Percentiles rank a stretch among this genome's conserved stretches.
Evolutionary conservation across 164 flowering plant genomes (phyloP).

Genomic region (Buxus sempervirens): DNA sequence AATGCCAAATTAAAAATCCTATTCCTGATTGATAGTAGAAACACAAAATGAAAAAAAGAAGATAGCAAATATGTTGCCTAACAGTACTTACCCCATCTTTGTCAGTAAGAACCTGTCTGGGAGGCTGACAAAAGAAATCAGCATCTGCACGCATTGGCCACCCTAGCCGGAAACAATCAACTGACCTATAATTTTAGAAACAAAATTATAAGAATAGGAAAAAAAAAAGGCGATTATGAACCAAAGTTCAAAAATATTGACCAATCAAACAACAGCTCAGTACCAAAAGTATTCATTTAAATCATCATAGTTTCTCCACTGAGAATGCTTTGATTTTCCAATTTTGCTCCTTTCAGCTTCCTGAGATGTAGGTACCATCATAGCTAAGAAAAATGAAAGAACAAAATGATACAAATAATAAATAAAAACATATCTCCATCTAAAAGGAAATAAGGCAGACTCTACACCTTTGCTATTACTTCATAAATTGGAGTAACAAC

Average conservation of each 20-base stretch:
- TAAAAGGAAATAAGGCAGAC: background rate
- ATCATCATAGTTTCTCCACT: slow-evolving; percentile 99
- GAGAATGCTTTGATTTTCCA: slow-evolving; percentile 89
- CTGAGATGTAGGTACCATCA: slow-evolving; percentile 31
- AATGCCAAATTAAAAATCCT: background rate
- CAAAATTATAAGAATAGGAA: too few relatives aligned
- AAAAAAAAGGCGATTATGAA: slow-evolving; percentile 1
- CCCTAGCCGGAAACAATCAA: slow-evolving; percentile 89
- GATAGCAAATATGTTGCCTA: background rate
- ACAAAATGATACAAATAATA: background rate
- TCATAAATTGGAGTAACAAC: slow-evolving; percentile 95
- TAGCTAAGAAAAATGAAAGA: background rate
- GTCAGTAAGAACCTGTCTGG: slow-evolving; percentile 25
- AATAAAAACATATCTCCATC: background rate
- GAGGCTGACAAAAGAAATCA: slow-evolving; percentile 70
- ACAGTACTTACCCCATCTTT: slow-evolving; percentile 50
- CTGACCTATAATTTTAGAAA: slow-evolving; percentile 58
- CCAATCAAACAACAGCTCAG: background rate
- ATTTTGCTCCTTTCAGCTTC: slow-evolving; percentile 80
- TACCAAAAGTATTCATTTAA: slow-evolving; percentile 96
- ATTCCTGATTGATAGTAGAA: background rate
- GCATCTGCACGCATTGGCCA: slow-evolving; percentile 99
- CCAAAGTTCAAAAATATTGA: background rate
- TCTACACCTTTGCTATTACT: slow-evolving; percentile 67
- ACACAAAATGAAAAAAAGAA: background rate